These are phyloP conservation scores for Pseudocercospora vitis DNA, from an alignment of 2,329 filamentous ascomycete genomes.

Conservation along the genomic window DNA sequence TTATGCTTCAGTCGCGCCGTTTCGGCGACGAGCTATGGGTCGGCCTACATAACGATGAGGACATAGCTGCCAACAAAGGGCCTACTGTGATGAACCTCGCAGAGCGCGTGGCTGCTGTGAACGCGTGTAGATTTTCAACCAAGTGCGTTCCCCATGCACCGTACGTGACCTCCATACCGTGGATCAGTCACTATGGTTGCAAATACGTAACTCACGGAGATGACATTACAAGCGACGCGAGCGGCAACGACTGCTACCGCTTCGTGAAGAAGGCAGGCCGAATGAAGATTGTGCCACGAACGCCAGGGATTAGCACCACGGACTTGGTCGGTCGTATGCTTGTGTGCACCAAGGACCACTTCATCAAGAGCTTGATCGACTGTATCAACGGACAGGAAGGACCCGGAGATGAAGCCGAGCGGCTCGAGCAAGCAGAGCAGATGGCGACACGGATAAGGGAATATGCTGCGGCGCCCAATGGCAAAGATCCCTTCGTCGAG, in stretches of 20 bases:
- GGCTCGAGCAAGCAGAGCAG: conserved; percentile 60
- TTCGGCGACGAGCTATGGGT: conserved; percentile 86
- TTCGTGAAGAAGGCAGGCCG: conserved; percentile 92
- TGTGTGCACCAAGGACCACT: conserved; percentile 90
- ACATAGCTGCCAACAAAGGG: conserved; percentile 94
- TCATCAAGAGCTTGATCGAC: conserved; percentile 66
- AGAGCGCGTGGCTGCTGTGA: conserved; percentile 87
- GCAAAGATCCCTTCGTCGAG: conserved; percentile 72
- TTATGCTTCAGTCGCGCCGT: conserved; percentile 92
- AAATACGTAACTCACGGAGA: conserved; percentile 95
- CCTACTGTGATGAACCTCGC: conserved; percentile 94
- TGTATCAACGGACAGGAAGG: conserved; percentile 52
- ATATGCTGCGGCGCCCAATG: conserved; percentile 85
- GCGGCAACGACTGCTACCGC: conserved; percentile 93
- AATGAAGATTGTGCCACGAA: conserved; percentile 96
- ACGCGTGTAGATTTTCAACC: conserved; percentile 94
- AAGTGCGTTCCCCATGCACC: conserved; percentile 79
- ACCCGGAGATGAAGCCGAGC: conserved; percentile 66
- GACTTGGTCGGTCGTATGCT: conserved; percentile 98
- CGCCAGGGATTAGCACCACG: conserved; percentile 93
- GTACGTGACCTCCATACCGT: conserved; percentile 89
- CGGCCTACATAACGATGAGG: conserved; percentile 92
- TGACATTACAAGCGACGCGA: conserved; percentile 92
- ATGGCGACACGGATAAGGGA: conserved; percentile 77
- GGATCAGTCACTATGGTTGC: conserved; percentile 95